Conservation (phyloP, 2,329 filamentous ascomycete species). For the Cordyceps tenuipes region DNA sequence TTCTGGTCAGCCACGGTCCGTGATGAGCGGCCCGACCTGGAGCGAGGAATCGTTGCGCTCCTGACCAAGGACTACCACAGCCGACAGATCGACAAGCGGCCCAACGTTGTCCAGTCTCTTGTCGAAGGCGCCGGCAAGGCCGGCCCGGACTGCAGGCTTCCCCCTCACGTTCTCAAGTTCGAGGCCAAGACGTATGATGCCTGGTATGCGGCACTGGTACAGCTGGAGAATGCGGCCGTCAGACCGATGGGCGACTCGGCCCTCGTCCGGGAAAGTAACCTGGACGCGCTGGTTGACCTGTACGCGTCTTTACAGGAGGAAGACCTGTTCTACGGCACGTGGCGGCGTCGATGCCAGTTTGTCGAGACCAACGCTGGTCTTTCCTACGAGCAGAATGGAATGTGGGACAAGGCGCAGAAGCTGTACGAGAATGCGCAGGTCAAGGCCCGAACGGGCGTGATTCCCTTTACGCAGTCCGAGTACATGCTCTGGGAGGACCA, state of each 20-base stretch:
- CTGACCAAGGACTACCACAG: conserved; percentile 94
- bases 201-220: conserved; percentile 91
- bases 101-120: conserved; percentile 90
- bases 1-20: conserved; percentile 84
- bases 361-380: conserved; percentile 95
- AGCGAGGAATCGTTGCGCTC: conserved; percentile 82
- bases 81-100: conserved; percentile 86
- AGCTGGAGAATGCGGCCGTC: conserved; percentile 83
- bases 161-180: conserved; percentile 93
- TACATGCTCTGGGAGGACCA: conserved; percentile 99
- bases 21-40: conserved; percentile 83
- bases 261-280: conserved; percentile 81
- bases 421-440: conserved; percentile 96
- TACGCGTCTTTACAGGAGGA: conserved; percentile 90
- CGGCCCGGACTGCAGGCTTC: conserved; percentile 81
- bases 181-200: conserved; percentile 88
- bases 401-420: conserved; percentile 98
- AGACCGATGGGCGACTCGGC: conserved; percentile 77
- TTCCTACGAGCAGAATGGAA: conserved; percentile 96
- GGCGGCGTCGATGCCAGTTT: conserved; percentile 90
- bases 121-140: conserved; percentile 80
- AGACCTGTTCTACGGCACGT: conserved; percentile 94
- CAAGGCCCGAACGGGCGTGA: conserved; percentile 90
- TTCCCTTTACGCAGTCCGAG: conserved; percentile 91
- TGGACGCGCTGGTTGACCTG: conserved; percentile 90